Base-by-base conservation (phyloP, 495 filamentous ascomycete genomes). In the Neurospora sp. region DNA sequence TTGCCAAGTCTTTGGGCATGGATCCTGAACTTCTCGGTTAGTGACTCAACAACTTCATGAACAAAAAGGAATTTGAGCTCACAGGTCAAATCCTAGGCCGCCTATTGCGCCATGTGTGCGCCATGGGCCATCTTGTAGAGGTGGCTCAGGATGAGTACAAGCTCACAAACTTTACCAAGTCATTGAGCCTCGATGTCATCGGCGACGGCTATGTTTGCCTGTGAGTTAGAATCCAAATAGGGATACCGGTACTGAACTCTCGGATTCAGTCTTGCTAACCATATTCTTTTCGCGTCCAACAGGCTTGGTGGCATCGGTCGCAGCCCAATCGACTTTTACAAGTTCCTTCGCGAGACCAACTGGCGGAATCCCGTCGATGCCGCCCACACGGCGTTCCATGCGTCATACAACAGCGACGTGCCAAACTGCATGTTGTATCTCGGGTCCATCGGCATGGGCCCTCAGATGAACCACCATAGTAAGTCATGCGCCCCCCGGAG, bases 71-170 rank as follows among this genome's bases (percentile, higher is more conserved):
- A 2, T 1, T 4, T 0, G 8, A 62, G 27, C 54, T 62, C 4
- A 62, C 14, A 9, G 12, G 1, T 27, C 11, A 18, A 4, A 62
- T 9, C 4, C 9, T 27, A 62, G 54, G 54, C 12, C 83, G 84
- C 7, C 76, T 87, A 41, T 72, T 89, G 70, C 83, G 82, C 73
- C 86, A 89, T 69, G 73, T 89, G 0, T 82, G 80, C 16, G 85
- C 87, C 70, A 86, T 87, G 83, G 85, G 84, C 12, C 79, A 85
- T 62, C 79, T 89, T 62, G 41, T 44, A 2, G 84, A 89, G 72
- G 83, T 80, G 10, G 84, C 80, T 1, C 71, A 76, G 4, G 80
- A 87, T 74, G 81, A 81, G 27, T 89, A 88, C 75, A 75, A 75
- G 5, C 79, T 80, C 0, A 88, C 81, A 12, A 83, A 82, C 46